Base-by-base conservation (phyloP, 2,329 filamentous ascomycete genomes). In the Fusarium anguioides region DNA sequence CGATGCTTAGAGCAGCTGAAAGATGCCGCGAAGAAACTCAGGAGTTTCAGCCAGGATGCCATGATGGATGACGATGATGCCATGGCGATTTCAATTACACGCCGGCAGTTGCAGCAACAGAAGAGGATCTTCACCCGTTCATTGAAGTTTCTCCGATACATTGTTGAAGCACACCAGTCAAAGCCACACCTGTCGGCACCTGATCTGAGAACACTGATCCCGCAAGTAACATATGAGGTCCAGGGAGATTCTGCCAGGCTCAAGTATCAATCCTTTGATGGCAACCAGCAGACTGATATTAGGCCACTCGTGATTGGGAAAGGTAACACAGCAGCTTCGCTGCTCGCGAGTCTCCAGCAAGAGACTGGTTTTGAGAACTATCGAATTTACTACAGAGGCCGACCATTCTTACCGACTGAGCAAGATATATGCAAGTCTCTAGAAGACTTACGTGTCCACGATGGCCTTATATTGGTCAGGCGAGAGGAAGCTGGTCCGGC, bases 331-430 rank as follows among this genome's bases (percentile, higher is more conserved):
- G 85, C 87, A 8, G 85, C 86, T 3, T 89, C 92, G 39, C 80
- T 97, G 7, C 82, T 92, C 27, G 87, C 89, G 18, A 88, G 84
- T 57, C 78, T 97, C 37, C 84, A 86, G 29, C 84, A 89, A 60
- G 86, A 85, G 17, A 95, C 92, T 0, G 91, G 91, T 0, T 96
- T 94, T 73, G 86, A 89, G 7, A 92, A 91, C 70, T 91, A 93
- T 70, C 89, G 87, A 5, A 81, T 92, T 2, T 95, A 93, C 74
- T 89, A 88, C 66, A 85, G 86, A 17, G 93, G 93, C 2, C 84
- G 84, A 52, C 83, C 84, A n/a, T 81, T 95, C 54, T 81, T 88
- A 40, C 84, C 91, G 3, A 82, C 83, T 4, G 84, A 89, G 48
- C 81, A 81, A 21, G 85, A 88, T 23, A 82, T 88, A 24, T 84